Evolutionary conservation across 257 asterid genomes (phyloP), one percentile per base, ranked within the genome.

Genomic region (Rehmannia glutinosa): DNA sequence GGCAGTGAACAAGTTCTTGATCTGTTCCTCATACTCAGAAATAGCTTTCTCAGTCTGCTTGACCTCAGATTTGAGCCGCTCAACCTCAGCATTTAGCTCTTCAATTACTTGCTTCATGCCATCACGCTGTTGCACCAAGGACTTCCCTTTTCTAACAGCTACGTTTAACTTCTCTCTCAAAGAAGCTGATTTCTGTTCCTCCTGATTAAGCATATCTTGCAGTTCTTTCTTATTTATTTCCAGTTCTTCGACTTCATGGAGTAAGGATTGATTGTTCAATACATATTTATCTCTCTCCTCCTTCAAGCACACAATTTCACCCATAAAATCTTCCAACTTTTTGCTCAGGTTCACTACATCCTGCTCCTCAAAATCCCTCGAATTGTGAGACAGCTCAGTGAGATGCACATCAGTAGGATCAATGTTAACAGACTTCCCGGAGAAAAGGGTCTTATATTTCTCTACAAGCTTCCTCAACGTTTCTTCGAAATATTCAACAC

Each of bases 121-220:
- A 73, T 88, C 99, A 36, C 97, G 81, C 62, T 81, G 96, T 73
- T 93, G 96, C 70, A 93, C 94, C 83, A 93, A 74, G 42, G 92
- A 90, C 85, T 90, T 93, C 16, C 99, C 99, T 76, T 90, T 93
- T 75, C 92, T 81, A 47, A 93, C 97, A 1, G 99, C 99, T 62
- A 86, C 80, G 73, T 86, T 88, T 76, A 93, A 76, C 78, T 90
- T 93, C 80, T 93, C 99, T 77, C 94, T 86, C 69, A 88, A 73
- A 68, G 95, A 84, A 78, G 94, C 77, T 25, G 92, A 82, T 77
- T 82, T 87, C 51, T 82, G 91, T 69, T 90, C 96, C 81, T 93
- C 98, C 62, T 81, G 92, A 76, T 68, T 82, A 65, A 83, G 91
- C 53, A 81, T 83, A 71, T 79, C 83, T 81, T 83, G 86, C 82